Conservation (phyloP, 768 basidiomycete species). For the Pulveroboletus frians region DNA sequence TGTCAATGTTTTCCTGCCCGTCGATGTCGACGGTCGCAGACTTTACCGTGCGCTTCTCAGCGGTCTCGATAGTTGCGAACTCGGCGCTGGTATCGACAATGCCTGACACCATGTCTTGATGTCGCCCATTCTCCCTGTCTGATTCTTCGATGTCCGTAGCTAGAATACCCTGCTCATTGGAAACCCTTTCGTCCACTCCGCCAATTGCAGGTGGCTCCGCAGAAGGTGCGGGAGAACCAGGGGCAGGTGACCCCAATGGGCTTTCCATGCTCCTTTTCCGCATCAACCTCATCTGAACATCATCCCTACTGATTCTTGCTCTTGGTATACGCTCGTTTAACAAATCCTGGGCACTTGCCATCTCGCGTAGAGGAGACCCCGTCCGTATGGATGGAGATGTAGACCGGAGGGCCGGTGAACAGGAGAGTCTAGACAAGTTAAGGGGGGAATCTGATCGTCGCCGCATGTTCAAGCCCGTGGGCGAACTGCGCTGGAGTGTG, state of each 20-base stretch:
- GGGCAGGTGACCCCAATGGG: constrained; percentile 26
- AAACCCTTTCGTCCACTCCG: neutral
- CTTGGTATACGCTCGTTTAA: constrained; percentile 24
- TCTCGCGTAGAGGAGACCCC: constrained; percentile 28
- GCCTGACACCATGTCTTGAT: constrained; percentile 37
- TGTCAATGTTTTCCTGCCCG: neutral
- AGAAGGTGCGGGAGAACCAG: constrained; percentile 7
- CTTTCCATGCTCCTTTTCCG: constrained; percentile 43
- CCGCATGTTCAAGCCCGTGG: constrained; percentile 12
- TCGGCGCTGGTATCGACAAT: constrained; percentile 39
- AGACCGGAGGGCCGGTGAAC: constrained; percentile 17
- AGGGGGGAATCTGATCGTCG: constrained; percentile 24
- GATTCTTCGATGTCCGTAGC: constrained; percentile 1
- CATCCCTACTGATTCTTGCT: constrained; percentile 49
- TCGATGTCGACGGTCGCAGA: neutral
- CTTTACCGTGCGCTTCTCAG: constrained; percentile 37
- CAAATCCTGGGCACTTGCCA: constrained; percentile 18
- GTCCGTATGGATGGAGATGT: constrained; percentile 19
- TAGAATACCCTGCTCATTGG: neutral
- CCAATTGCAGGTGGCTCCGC: neutral
- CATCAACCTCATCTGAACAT: constrained; percentile 46
- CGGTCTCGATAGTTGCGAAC: constrained; percentile 45
- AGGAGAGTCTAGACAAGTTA: constrained; percentile 10
- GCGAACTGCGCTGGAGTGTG: constrained; percentile 14
- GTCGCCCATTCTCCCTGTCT: constrained; percentile 29